A percentile compares a stretch with the other conserved stretches of the same genome.
phyloP scores from a whole-genome alignment of 495 filamentous ascomycete species.

The Cercophora newfieldiana region DNA sequence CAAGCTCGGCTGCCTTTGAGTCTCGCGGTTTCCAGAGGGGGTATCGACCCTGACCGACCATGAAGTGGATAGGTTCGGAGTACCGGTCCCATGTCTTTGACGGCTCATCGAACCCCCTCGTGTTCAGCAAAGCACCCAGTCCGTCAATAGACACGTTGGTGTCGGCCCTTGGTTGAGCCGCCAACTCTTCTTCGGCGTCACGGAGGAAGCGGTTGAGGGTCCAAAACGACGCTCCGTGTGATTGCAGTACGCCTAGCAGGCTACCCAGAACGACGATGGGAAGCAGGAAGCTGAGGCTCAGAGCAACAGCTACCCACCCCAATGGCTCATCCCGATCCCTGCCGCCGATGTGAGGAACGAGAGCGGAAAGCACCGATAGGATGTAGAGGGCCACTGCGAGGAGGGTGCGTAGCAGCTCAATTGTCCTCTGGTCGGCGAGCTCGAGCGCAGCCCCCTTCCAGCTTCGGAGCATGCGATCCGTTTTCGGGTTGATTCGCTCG shows the following conservation, averaged over 20 bases:
- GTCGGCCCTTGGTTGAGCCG: background rate
- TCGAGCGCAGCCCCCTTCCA: constrained; percentile 6
- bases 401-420: constrained; percentile 5
- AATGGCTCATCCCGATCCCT: background rate
- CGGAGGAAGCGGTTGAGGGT: background rate
- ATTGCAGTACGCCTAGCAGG: background rate
- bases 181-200: background rate
- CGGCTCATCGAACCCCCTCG: background rate
- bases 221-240: background rate
- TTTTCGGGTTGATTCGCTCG: background rate
- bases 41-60: background rate
- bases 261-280: background rate
- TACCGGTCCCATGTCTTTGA: background rate
- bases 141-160: background rate
- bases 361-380: constrained; percentile 3
- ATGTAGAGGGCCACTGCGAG: too few relatives aligned
- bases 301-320: background rate
- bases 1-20: background rate
- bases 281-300: background rate
- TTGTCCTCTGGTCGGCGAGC: constrained; percentile 7
- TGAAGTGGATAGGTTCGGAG: background rate
- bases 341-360: constrained; percentile 3
- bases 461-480: background rate
- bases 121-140: background rate
- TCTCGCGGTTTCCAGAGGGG: background rate